Evolutionary conservation across 2,329 filamentous ascomycete species (phyloP).

Genomic region (Scopulariopsis brevicaulis): DNA sequence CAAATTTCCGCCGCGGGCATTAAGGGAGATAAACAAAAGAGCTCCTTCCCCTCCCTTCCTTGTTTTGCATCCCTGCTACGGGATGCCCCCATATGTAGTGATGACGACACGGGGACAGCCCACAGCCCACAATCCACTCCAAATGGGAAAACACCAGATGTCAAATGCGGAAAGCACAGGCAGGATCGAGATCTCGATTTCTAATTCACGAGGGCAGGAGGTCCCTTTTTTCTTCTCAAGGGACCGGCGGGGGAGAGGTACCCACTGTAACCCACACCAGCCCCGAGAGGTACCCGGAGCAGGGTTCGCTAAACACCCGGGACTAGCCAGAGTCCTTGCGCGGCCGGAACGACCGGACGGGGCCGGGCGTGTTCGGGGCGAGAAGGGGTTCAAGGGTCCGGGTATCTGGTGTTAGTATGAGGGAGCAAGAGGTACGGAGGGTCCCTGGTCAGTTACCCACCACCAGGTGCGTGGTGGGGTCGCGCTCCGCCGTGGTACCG

Average conservation of each 20-base stretch:
- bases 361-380: not conserved
- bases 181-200: not conserved
- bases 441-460: not conserved
- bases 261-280: not conserved
- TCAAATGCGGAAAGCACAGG: slow-evolving; percentile 2
- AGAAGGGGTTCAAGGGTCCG: not conserved
- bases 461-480: no score
- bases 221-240: not conserved
- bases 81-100: not conserved
- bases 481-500: no score
- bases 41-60: not conserved
- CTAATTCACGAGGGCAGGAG: not conserved
- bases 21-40: not conserved
- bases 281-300: not conserved
- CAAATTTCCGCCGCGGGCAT: not conserved
- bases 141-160: not conserved
- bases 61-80: not conserved
- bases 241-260: not conserved
- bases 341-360: not conserved
- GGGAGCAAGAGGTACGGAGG: not conserved
- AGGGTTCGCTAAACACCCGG: not conserved
- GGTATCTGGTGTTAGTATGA: not conserved
- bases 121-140: not conserved
- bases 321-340: not conserved
- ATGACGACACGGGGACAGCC: not conserved